Evolutionary conservation across 1,284 basidiomycete species (phyloP).

Genomic region (Ceratobasidium sp.): DNA sequence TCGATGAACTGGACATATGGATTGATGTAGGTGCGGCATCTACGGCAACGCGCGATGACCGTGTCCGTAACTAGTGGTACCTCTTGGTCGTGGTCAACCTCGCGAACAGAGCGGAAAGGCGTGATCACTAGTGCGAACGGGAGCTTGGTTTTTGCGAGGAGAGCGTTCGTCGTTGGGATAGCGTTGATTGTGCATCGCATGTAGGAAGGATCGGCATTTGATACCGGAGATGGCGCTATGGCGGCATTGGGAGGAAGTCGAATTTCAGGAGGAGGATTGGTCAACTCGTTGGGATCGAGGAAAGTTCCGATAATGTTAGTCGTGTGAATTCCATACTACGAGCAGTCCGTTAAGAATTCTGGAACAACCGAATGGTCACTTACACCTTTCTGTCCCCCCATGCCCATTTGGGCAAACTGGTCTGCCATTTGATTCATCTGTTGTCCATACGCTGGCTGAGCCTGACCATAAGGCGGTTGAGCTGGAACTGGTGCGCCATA

Average conservation of each 20-base stretch:
- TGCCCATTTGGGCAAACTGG: conserved; percentile 90
- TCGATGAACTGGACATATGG: conserved; percentile 99
- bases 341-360: conserved; percentile 37
- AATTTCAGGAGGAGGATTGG: conserved; percentile 87
- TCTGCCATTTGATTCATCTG: conserved; percentile 76
- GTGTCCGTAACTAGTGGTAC: conserved; percentile 94
- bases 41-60: conserved; percentile 96
- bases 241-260: conserved; percentile 85
- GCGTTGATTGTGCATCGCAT: conserved; percentile 94
- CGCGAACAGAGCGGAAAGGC: conserved; percentile 85
- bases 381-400: conserved; percentile 71
- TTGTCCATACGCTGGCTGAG: conserved; percentile 34
- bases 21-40: conserved; percentile 99
- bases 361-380: conserved; percentile 38
- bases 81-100: conserved; percentile 68
- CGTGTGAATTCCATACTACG: conserved; percentile 75
- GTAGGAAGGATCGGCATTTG: conserved; percentile 92
- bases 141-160: conserved; percentile 93
- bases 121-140: conserved; percentile 93
- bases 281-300: conserved; percentile 88
- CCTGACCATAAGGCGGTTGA: conserved; percentile 62
- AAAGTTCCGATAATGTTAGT: conserved; percentile 91
- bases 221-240: conserved; percentile 82
- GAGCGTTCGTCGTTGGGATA: conserved; percentile 91
- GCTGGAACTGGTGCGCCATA: conserved; percentile 58